Conservation (phyloP, 1,284 basidiomycete species). For the Heterobasidion annosum region DNA sequence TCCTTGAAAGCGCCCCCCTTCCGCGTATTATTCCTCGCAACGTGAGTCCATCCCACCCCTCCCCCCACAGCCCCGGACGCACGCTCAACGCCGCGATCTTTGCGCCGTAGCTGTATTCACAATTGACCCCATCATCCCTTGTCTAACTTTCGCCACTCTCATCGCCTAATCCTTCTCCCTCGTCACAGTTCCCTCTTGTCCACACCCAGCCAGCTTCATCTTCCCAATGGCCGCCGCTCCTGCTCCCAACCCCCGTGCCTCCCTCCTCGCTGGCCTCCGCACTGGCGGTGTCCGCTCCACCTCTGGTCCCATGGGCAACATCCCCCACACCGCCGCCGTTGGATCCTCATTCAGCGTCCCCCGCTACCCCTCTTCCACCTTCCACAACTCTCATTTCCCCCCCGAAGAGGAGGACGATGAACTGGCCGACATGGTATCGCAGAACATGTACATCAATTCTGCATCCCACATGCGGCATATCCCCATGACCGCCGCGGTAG, state of each 20-base stretch:
- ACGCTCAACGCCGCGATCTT: background rate
- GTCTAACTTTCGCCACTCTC: slow-evolving; percentile 8
- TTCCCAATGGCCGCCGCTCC: slow-evolving; percentile 49
- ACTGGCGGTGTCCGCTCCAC: slow-evolving; percentile 75
- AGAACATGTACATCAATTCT: slow-evolving; percentile 27
- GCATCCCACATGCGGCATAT: slow-evolving; percentile 26
- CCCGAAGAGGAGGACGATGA: slow-evolving; percentile 54
- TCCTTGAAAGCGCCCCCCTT: background rate
- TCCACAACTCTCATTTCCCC: slow-evolving; percentile 30
- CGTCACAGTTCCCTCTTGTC: slow-evolving; percentile 10
- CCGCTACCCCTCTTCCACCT: slow-evolving; percentile 32
- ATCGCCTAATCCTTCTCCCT: slow-evolving; percentile 7
- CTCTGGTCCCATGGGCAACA: slow-evolving; percentile 25
- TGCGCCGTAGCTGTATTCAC: slow-evolving; percentile 12
- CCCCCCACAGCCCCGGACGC: background rate
- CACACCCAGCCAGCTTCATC: slow-evolving; percentile 15
- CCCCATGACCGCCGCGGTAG: slow-evolving; percentile 63
- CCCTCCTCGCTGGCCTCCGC: slow-evolving; percentile 75
- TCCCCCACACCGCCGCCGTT: slow-evolving; percentile 64
- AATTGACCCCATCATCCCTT: slow-evolving; percentile 10
- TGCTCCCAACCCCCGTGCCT: slow-evolving; percentile 59
- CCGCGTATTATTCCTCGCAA: slow-evolving; percentile 2
- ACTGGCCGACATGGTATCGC: slow-evolving; percentile 43
- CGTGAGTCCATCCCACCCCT: background rate
- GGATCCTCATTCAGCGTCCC: slow-evolving; percentile 52